Evolutionary conservation across 2,329 filamentous ascomycete species (phyloP).

Genomic region (Boeremia lycopersici): DNA sequence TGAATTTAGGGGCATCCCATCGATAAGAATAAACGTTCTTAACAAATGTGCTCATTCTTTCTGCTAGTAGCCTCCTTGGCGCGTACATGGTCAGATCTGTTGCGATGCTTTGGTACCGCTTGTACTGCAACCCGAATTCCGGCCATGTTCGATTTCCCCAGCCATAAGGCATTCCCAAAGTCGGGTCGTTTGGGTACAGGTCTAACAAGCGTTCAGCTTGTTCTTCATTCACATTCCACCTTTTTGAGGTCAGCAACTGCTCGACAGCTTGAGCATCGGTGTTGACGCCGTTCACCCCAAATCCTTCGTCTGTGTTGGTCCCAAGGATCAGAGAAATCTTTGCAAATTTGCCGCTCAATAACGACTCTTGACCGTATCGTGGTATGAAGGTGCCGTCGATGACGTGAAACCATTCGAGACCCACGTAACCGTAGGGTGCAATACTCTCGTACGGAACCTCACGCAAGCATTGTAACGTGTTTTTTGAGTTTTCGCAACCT

Average conservation of each 20-base stretch:
- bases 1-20: slow-evolving; percentile 42
- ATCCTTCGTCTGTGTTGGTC: slow-evolving; percentile 69
- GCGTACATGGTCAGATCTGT: slow-evolving; percentile 39
- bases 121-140: slow-evolving; percentile 35
- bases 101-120: slow-evolving; percentile 36
- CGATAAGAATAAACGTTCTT: slow-evolving; percentile 36
- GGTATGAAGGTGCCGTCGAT: slow-evolving; percentile 38
- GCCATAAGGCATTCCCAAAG: slow-evolving; percentile 52
- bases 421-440: slow-evolving; percentile 33
- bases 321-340: slow-evolving; percentile 68
- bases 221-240: slow-evolving; percentile 33
- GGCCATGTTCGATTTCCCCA: slow-evolving; percentile 41
- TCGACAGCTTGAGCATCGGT: slow-evolving; percentile 48
- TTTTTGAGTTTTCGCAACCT: slow-evolving; percentile 26
- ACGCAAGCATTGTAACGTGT: slow-evolving; percentile 38
- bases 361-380: slow-evolving; percentile 41
- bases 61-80: slow-evolving; percentile 31
- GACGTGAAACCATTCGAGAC: slow-evolving; percentile 40
- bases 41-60: slow-evolving; percentile 30
- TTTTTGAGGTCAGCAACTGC: slow-evolving; percentile 41
- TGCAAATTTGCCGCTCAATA: slow-evolving; percentile 60
- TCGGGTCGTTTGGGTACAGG: slow-evolving; percentile 48
- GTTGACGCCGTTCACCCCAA: slow-evolving; percentile 57
- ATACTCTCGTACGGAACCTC: slow-evolving; percentile 35
- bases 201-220: slow-evolving; percentile 29